A percentile compares a stretch with the other conserved stretches of the same genome.
Conservation (phyloP, 2,329 filamentous ascomycete genomes). For the Phialophora macrospora region DNA sequence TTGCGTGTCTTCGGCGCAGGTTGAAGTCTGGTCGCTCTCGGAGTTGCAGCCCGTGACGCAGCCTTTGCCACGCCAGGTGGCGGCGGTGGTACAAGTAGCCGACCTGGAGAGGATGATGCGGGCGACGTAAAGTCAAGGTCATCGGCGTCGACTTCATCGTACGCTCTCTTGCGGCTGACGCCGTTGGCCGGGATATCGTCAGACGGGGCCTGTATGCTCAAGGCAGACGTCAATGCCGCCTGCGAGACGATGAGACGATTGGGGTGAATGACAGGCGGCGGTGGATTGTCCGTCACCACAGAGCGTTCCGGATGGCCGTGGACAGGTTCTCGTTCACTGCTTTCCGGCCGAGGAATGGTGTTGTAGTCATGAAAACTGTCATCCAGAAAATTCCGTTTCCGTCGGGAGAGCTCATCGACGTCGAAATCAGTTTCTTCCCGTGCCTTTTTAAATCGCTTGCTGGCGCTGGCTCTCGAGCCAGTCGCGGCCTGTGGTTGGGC, state of each 20-base stretch:
- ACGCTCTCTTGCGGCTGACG: constrained; percentile 33
- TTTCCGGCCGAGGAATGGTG: constrained; percentile 32
- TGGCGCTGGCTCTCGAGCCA: constrained; percentile 14
- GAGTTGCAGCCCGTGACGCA: constrained; percentile 41
- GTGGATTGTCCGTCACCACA: constrained; percentile 21
- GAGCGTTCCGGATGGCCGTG: constrained; percentile 20
- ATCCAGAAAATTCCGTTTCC: constrained; percentile 28
- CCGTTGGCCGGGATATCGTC: constrained; percentile 48
- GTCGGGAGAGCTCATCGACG: constrained; percentile 32
- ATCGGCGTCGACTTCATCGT: constrained; percentile 39
- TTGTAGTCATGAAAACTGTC: constrained; percentile 38
- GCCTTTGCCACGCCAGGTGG: constrained; percentile 60
- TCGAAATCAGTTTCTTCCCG: constrained; percentile 32
- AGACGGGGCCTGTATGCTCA: constrained; percentile 42
- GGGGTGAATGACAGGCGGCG: constrained; percentile 37
- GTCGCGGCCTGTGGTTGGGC: constrained; percentile 12
- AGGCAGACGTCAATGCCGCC: constrained; percentile 45
- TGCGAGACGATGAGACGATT: constrained; percentile 29
- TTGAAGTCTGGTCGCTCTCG: constrained; percentile 44
- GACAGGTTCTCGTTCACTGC: constrained; percentile 34
- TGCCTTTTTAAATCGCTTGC: constrained; percentile 29
- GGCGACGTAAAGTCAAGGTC: constrained; percentile 40
- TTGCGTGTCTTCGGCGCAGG: constrained; percentile 65
- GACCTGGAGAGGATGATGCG: constrained; percentile 40
- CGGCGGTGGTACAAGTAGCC: constrained; percentile 38